These are phyloP conservation scores for Triticum timopheevii DNA, from an alignment of 176 grass and related monocot species.

Conservation along the genomic window DNA sequence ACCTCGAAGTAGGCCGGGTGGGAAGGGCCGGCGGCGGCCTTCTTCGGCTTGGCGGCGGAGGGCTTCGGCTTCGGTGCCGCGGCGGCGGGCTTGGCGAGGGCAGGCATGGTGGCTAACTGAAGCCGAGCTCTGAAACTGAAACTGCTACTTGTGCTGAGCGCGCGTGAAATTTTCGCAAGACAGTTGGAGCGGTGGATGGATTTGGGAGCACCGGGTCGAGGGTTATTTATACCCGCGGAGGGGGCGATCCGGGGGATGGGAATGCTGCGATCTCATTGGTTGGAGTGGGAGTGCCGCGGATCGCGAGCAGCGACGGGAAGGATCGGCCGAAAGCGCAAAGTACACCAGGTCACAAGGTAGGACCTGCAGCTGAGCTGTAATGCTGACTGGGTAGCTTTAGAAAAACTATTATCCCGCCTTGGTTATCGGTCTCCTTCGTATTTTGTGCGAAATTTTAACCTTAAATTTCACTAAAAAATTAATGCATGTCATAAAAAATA, in stretches of 20 bases:
- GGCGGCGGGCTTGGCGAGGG: slow-evolving; percentile 32
- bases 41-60: slow-evolving; percentile 47
- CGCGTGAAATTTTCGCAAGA: not conserved
- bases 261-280: not conserved
- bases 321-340: not conserved
- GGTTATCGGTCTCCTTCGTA: too few relatives aligned
- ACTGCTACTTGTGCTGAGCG: not conserved
- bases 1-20: slow-evolving; percentile 78
- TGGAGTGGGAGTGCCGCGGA: not conserved
- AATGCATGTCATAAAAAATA: too few relatives aligned
- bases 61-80: slow-evolving; percentile 35
- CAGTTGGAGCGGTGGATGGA: not conserved
- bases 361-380: too few relatives aligned
- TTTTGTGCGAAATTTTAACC: too few relatives aligned
- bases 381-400: too few relatives aligned
- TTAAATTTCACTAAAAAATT: too few relatives aligned
- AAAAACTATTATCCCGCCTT: too few relatives aligned
- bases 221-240: not conserved
- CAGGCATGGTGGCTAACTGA: slow-evolving; percentile 30
- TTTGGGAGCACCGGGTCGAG: not conserved
- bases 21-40: slow-evolving; percentile 4
- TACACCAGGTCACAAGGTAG: too few relatives aligned
- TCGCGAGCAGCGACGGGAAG: slow-evolving; percentile 7
- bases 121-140: not conserved
- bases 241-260: not conserved